Conservation (phyloP, 2,329 filamentous ascomycete genomes). For the Arthrobotrys musiformis region DNA sequence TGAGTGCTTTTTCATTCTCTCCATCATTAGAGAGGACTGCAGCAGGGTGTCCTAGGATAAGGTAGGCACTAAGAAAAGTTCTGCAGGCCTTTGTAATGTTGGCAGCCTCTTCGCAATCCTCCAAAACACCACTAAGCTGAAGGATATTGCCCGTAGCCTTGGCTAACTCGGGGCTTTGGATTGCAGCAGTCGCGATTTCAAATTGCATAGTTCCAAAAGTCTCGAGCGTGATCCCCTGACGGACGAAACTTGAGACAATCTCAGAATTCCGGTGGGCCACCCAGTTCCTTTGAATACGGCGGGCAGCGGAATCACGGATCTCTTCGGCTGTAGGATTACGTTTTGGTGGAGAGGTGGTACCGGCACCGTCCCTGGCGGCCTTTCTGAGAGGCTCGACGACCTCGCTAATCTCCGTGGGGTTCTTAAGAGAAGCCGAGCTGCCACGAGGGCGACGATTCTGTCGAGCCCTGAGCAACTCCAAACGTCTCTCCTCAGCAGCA, state of each 20-base stretch:
- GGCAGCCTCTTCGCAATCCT: constrained; percentile 71
- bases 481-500: constrained; percentile 77
- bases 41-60: constrained; percentile 81
- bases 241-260: constrained; percentile 73
- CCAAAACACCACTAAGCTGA: constrained; percentile 73
- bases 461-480: constrained; percentile 70
- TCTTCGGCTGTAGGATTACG: constrained; percentile 64
- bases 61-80: constrained; percentile 81
- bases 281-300: constrained; percentile 77
- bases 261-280: constrained; percentile 70
- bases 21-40: constrained; percentile 81
- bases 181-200: constrained; percentile 76
- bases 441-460: constrained; percentile 67
- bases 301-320: constrained; percentile 72
- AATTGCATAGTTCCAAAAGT: constrained; percentile 76
- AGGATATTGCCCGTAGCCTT: constrained; percentile 74
- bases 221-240: constrained; percentile 76
- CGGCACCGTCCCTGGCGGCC: constrained; percentile 57
- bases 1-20: constrained; percentile 72
- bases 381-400: constrained; percentile 67
- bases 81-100: constrained; percentile 77
- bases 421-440: constrained; percentile 67
- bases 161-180: constrained; percentile 75
- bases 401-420: constrained; percentile 65
- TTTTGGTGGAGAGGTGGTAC: constrained; percentile 8